Evolutionary conservation across 495 filamentous ascomycete species (phyloP), one percentile per base, ranked within the genome.

Genomic region (Emericellopsis terricola): DNA sequence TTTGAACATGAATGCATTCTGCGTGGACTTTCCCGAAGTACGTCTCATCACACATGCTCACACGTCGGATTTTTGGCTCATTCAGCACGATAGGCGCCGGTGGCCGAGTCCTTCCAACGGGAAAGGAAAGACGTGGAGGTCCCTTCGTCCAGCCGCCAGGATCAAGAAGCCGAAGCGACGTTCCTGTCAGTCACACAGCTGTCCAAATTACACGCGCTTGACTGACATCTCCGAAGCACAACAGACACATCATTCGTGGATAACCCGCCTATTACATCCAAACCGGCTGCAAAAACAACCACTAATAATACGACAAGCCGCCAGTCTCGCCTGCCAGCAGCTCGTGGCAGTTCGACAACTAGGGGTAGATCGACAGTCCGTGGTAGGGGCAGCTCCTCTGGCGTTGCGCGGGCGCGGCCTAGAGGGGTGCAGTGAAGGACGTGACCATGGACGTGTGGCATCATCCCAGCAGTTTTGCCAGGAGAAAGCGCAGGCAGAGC

Each of bases 1-100:
- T 3, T 49, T 97, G 52, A 94, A 96, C 44, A 91, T 97, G 82
- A 96, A 94, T 55, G 89, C 91, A 3, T 97, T 94, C 49, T 97
- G 89, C 52, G 86, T 96, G 24, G 89, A 96, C 57, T 96, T 96
- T 51, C 81, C 84, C 0, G 91, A 97, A 71, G 85, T 86, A 19
- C 14, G 14, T 23, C 20, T 19, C 8, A 60, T 36, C 45, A 17
- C 24, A 28, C 18, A 28, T 0, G 21, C n/a, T n/a, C n/a, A n/a
- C 10, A 34, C 19, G 3, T 29, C n/a, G 9, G 16, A 14, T 34
- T 17, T 20, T 34, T 15, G 10, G 11, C 2, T 9, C 10, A 20
- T 15, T 14, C 9, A 34, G 24, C 3, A 7, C 2, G 15, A 9
- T n/a, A 65, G 60, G 59, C 54, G 1, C 65, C 66, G 7, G 46